Conservation (phyloP, 1,284 basidiomycete species). For the Spongiforma sp. region DNA sequence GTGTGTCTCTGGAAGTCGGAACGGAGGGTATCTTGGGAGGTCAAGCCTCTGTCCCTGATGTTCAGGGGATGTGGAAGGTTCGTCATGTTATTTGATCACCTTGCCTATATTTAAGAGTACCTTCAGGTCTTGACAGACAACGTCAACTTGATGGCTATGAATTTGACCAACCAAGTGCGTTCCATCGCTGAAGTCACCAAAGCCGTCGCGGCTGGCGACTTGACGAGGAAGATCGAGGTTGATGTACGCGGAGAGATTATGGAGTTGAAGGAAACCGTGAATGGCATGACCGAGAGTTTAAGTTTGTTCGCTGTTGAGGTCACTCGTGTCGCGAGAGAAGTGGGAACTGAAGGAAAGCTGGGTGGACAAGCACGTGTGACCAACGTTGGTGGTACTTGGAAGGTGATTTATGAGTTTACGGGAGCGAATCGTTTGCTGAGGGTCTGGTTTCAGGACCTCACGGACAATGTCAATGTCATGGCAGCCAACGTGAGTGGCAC, state of each 20-base stretch:
- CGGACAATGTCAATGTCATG: constrained; percentile 94
- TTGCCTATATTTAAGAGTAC: constrained; percentile 3
- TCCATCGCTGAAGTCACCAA: constrained; percentile 88
- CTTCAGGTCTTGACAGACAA: constrained; percentile 74
- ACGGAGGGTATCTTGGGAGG: constrained; percentile 97
- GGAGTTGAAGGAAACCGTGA: constrained; percentile 87
- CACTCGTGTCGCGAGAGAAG: constrained; percentile 86
- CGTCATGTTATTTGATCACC: constrained; percentile 11
- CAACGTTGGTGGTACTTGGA: constrained; percentile 98
- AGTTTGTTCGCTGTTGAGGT: constrained; percentile 91
- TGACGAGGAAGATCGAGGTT: constrained; percentile 91
- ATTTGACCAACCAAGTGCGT: constrained; percentile 91
- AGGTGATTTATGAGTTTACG: constrained; percentile 56
- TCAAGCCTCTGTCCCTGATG: constrained; percentile 87
- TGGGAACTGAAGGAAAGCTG: constrained; percentile 90
- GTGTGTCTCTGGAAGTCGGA: constrained; percentile 91
- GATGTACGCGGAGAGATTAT: constrained; percentile 92
- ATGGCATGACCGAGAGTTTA: constrained; percentile 90
- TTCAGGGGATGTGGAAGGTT: constrained; percentile 93
- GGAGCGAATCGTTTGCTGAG: neutral
- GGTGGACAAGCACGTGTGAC: constrained; percentile 89
- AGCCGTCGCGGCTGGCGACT: constrained; percentile 88
- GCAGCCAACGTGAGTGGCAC: constrained; percentile 69
- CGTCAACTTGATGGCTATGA: constrained; percentile 91
- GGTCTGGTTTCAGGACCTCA: constrained; percentile 64